Base-by-base conservation (phyloP, 352 stramenopile genomes). In the Globisporangium nunn region DNA sequence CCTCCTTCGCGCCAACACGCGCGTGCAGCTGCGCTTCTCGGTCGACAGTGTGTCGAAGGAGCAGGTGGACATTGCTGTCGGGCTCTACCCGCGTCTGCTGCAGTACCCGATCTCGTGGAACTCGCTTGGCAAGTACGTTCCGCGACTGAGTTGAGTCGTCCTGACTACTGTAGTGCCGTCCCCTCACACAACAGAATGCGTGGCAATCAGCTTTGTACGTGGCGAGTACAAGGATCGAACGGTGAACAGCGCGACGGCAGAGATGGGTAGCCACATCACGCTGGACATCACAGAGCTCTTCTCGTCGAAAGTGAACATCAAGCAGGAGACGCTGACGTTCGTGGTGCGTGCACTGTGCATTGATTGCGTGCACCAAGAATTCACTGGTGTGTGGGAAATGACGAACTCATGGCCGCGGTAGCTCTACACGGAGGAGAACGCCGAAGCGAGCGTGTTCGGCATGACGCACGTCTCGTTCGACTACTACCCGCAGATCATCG, bases 271-370 rank as follows among this genome's bases (percentile, higher is more conserved):
- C 44, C 74, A 88, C 62, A 58, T 91, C 47, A 65, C 70, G 18
- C 91, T 91, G 58, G 83, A 93, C 62, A 87, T 93, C 66, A 93
- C 83, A 3, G 83, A 93, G 52, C 63, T 88, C 23, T 81, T 91
- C 28, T 63, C 76, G 18, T 59, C 59, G 7, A 84, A 75, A 37
- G 54, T 92, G 18, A 67, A 74, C 28, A 55, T 52, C 14, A 66
- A 72, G 49, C 72, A 78, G 28, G 67, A 72, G 18, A 74, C 74
- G 46, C 45, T 92, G 31, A 59, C 72, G 15, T 90, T 92, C 54
- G 79, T 73, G 30, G 80, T 84, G 50, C 35, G 64, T 57, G 10
- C 4, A 12, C 2, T 11, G 2, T 4, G 37, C 37, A 12, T 2
- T 15, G 37, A 14, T 10, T 40, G 1, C 35, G 35, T 40, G 8